Evolutionary conservation across 1,284 basidiomycete species (phyloP).

Genomic region (Agroathelia rolfsii): DNA sequence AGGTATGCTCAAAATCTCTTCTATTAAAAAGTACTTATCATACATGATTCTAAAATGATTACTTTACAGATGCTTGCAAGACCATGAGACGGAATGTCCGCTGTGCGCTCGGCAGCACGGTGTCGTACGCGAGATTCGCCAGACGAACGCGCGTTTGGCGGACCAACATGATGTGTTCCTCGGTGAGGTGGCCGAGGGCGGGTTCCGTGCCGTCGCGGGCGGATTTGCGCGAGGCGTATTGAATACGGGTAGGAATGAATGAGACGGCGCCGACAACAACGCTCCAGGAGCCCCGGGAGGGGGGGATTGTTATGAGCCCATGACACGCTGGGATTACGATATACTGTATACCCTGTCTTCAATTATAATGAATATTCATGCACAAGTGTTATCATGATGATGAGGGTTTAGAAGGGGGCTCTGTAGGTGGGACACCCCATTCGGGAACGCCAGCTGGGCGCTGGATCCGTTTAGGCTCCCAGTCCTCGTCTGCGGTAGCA

Average conservation of each 20-base stretch:
- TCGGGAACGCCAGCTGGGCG: constrained; percentile 79
- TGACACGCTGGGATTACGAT: too few relatives aligned
- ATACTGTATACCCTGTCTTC: too few relatives aligned
- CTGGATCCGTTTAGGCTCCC: constrained; percentile 81
- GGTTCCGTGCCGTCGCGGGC: constrained; percentile 73
- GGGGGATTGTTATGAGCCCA: too few relatives aligned
- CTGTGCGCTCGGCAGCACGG: constrained; percentile 79
- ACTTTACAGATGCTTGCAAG: constrained; percentile 59
- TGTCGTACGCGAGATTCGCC: constrained; percentile 81
- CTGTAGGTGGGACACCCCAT: constrained; percentile 76
- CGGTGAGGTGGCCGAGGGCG: constrained; percentile 75
- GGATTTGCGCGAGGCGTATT: constrained; percentile 74
- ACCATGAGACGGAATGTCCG: constrained; percentile 84
- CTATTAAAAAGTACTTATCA: constrained; percentile 1
- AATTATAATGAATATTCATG: too few relatives aligned
- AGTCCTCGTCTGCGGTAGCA: constrained; percentile 55
- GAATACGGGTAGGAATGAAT: constrained; percentile 31
- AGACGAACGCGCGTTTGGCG: constrained; percentile 74
- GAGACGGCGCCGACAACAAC: too few relatives aligned
- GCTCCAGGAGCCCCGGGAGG: too few relatives aligned
- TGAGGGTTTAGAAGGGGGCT: constrained; percentile 27
- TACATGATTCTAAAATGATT: constrained; percentile 3
- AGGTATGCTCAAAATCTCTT: constrained; percentile 43
- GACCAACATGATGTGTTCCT: constrained; percentile 88
- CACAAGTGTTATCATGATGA: too few relatives aligned